phyloP scores from a whole-genome alignment of 176 grass and related monocot species.

The Elaeis guineensis region DNA sequence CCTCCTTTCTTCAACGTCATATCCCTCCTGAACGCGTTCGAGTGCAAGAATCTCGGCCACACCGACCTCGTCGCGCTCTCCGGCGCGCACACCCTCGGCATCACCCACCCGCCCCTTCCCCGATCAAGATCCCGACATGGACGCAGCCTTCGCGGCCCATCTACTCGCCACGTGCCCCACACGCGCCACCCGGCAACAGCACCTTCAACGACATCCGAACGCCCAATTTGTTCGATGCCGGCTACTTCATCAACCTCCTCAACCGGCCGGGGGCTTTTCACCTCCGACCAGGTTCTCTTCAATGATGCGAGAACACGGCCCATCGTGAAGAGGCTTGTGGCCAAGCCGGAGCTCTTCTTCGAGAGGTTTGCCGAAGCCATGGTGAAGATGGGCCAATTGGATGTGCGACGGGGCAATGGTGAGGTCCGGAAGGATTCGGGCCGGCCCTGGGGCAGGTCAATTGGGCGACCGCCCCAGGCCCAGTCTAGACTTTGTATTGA shows the following conservation, averaged over 20 bases:
- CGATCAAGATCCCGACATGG: slow-evolving; percentile 8
- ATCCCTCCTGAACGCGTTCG: slow-evolving; percentile 4
- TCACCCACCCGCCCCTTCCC: slow-evolving; percentile 21
- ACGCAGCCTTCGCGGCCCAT: background rate
- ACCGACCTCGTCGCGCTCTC: slow-evolving; percentile 34
- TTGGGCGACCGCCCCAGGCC: too few relatives aligned
- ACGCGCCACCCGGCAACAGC: background rate
- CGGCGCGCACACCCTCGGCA: slow-evolving; percentile 9
- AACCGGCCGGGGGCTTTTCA: slow-evolving; percentile 43
- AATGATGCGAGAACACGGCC: slow-evolving; percentile 15
- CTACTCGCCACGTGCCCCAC: slow-evolving; percentile 23
- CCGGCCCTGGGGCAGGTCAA: too few relatives aligned
- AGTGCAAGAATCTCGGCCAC: slow-evolving; percentile 5
- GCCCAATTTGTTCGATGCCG: slow-evolving; percentile 42
- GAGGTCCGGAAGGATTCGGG: slow-evolving; percentile 70
- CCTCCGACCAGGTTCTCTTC: slow-evolving; percentile 51
- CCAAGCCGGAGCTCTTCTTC: slow-evolving; percentile 46
- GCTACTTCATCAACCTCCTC: slow-evolving; percentile 53
- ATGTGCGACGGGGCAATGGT: slow-evolving; percentile 35
- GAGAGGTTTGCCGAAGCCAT: slow-evolving; percentile 50
- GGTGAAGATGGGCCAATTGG: slow-evolving; percentile 50
- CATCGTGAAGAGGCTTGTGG: slow-evolving; percentile 26
- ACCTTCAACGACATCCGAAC: slow-evolving; percentile 25
- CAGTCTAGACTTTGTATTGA: too few relatives aligned
- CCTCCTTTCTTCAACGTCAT: slow-evolving; percentile 6